Conservation (phyloP, 2,329 filamentous ascomycete genomes). For the Alternaria gaisen region DNA sequence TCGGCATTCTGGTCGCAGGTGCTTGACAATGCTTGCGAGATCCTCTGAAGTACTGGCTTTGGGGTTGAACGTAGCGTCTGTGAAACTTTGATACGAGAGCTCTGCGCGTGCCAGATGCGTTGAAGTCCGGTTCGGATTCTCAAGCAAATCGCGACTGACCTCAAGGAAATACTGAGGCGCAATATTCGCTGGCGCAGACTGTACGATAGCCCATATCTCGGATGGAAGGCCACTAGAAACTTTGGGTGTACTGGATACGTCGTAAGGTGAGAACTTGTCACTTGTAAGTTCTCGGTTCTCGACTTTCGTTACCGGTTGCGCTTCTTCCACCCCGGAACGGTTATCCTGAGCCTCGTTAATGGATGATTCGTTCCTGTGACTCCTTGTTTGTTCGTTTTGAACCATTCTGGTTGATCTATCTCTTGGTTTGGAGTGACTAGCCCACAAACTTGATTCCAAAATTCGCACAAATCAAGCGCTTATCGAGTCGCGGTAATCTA, state of each 20-base stretch:
- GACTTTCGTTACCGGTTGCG: not conserved
- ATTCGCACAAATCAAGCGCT: not conserved
- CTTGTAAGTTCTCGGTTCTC: constrained; percentile 5
- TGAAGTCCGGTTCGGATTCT: constrained; percentile 82
- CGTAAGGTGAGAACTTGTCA: constrained; percentile 46
- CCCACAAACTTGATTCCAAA: not conserved
- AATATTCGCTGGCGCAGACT: constrained; percentile 66
- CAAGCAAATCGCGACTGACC: constrained; percentile 77
- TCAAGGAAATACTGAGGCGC: constrained; percentile 68
- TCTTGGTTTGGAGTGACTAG: not conserved
- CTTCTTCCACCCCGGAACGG: not conserved
- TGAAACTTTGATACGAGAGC: constrained; percentile 67
- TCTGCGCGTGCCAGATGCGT: constrained; percentile 81
- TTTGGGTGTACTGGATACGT: constrained; percentile 34
- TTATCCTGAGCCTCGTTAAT: not conserved
- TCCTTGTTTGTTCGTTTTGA: not conserved
- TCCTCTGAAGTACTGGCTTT: constrained; percentile 41
- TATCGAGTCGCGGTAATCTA: not conserved
- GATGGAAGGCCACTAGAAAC: constrained; percentile 42
- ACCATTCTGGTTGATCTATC: not conserved
- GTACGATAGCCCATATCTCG: constrained; percentile 50
- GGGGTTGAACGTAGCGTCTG: constrained; percentile 48
- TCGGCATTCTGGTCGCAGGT: constrained; percentile 56
- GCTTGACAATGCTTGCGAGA: constrained; percentile 57
- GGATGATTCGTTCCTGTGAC: not conserved